Base-by-base conservation (phyloP, 768 basidiomycete species). In the Stropharia rugosoannulata region DNA sequence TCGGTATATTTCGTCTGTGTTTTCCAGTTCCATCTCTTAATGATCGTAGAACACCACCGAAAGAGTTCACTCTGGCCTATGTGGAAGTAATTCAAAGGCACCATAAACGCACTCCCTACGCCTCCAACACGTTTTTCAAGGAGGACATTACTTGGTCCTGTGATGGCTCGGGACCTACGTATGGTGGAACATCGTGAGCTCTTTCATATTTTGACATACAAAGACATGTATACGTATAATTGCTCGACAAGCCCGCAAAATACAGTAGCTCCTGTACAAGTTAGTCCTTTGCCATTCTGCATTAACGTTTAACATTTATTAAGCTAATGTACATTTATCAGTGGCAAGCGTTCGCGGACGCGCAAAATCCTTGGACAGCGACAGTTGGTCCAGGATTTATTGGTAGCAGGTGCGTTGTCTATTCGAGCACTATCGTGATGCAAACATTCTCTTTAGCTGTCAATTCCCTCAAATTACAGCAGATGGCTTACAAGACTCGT, bases 81-180 rank as follows among this genome's bases (percentile, higher is more conserved):
- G 78, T 80, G 8, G 79, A 82, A 64, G 68, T 80, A 13, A 79
- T 82, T 49, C 80, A 82, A 36, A 66, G 80, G 35, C 80, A 82
- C 60, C 80, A 82, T 51, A 82, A 82, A 53, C 76, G 80, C 12
- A 81, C 79, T 0, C 80, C 80, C 3, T 82, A 81, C 60, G 66
- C 65, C 0, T 76, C 78, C 12, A 82, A 81, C 52, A 79, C 75
- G 0, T 82, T 80, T 58, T 78, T 79, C 63, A 73, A 75, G 48
- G 80, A 82, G 63, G 73, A 75, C 50, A 61, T 79, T 5, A 11
- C 67, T 5, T 81, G 80, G 79, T 71, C 68, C 32, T 82, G 80
- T 56, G 64, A 60, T 37, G 75, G 72, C 10, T 68, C 70, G 38
- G 79, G 79, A 0, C 74, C 78, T 29, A 65, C 75, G 2, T 68